Base-by-base conservation (phyloP, 139 green algal genomes). In the Chlamydomonas sp. region DNA sequence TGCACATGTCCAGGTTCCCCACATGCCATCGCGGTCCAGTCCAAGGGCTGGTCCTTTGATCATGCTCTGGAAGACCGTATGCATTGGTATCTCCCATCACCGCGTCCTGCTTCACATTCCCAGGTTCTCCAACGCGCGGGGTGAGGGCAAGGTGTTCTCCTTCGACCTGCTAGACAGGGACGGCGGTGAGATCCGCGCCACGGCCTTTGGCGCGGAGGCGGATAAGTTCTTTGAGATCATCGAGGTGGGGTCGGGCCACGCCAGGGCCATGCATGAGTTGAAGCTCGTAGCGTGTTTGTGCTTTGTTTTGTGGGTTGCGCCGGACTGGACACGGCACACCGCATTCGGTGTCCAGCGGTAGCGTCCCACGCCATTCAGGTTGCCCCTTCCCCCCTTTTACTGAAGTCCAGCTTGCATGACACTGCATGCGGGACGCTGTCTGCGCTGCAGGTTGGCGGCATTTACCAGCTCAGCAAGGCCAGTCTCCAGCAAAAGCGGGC, bases 81-180 rank as follows among this genome's bases (percentile, higher is more conserved):
- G 57, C 9, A 61, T 15, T 74, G 4, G 12, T 15, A 6, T 4
- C 4, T 74, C 10, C 68, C 12, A 12, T 18, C 73, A 60, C 20
- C 12, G 3, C 61, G 73, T 5, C 20, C 5, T 7, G 18, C 18
- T 2, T 84, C 58, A 8, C 60, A 17, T 89, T 15, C 87, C 86
- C 61, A 94, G 92, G 79, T 99, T 92, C 84, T 89, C 88, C 88
- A 98, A 98, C 85, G 88, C 92, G 3, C 88, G 93, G 1, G 96
- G 96, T 16, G 97, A 99, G 78, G 97, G 98, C 69, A 96, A 95
- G 87, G 93, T 99, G 31, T 98, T 99, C 91, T 96, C 86, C 75
- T 99, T 99, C 86, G 98, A 99, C 88, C 88, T 99, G 84, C 83
- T 97, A 59, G 97, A 99, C 85, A 85, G 85, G 7, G 85, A 94